Evolutionary conservation across 495 filamentous ascomycete genomes (phyloP).

Genomic region (Barbatosphaeria neglecta): DNA sequence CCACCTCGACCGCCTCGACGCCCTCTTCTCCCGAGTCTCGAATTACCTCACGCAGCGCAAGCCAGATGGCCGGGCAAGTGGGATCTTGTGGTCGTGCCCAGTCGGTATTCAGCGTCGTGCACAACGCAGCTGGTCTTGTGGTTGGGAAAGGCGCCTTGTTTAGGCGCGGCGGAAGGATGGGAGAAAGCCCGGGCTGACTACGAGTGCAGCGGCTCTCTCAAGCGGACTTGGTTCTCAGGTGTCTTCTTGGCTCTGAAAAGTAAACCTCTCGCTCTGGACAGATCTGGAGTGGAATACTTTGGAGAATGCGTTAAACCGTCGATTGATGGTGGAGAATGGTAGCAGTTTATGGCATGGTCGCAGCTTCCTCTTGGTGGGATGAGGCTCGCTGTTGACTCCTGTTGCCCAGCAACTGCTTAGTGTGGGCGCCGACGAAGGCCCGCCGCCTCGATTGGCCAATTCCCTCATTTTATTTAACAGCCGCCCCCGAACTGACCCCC

Average conservation of each 20-base stretch:
- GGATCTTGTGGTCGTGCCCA: constrained; percentile 27
- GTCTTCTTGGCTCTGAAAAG: neutral
- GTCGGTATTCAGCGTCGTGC: constrained; percentile 14
- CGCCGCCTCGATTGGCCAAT: neutral
- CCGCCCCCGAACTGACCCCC: neutral
- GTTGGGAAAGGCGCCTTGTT: constrained; percentile 1
- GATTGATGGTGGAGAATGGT: neutral
- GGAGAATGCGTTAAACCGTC: neutral
- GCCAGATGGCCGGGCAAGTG: constrained; percentile 53
- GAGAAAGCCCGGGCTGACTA: neutral
- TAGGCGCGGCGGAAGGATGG: constrained; percentile 2
- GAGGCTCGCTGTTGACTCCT: neutral
- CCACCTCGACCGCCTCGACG: no score
- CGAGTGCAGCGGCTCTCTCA: neutral
- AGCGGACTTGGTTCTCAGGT: neutral
- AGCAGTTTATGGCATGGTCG: constrained; percentile 1
- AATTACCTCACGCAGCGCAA: constrained; percentile 64
- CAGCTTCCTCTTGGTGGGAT: neutral
- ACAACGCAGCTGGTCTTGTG: neutral
- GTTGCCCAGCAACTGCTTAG: neutral
- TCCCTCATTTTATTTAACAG: neutral
- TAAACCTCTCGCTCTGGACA: neutral
- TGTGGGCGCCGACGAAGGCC: neutral
- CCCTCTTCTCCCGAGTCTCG: neutral
- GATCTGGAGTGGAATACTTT: neutral